Conservation (phyloP, 805 yeast species). For the Nakazawaea siamensis region DNA sequence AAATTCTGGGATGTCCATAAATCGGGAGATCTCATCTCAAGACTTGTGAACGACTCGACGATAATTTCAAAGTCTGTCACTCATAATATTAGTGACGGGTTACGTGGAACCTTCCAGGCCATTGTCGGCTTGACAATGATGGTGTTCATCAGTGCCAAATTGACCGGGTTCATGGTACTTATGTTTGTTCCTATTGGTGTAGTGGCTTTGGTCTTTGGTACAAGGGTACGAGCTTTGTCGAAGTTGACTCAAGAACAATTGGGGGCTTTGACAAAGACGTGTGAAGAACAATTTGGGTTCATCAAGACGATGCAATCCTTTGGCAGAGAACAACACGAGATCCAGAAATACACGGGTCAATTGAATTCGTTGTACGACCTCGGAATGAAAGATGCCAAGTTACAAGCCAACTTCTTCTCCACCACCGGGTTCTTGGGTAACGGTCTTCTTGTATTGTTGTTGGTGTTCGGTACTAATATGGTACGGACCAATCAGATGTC, state of each 20-base stretch:
- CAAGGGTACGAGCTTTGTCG: slow-evolving; percentile 65
- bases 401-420: slow-evolving; percentile 70
- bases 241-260: slow-evolving; percentile 74
- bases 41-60: slow-evolving; percentile 83
- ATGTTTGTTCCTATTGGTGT: slow-evolving; percentile 77
- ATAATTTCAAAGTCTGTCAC: slow-evolving; percentile 82
- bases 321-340: slow-evolving; percentile 76
- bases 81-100: slow-evolving; percentile 87
- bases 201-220: slow-evolving; percentile 79
- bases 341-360: slow-evolving; percentile 64
- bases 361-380: slow-evolving; percentile 57
- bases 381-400: slow-evolving; percentile 73
- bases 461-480: slow-evolving; percentile 76
- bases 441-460: slow-evolving; percentile 63
- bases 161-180: slow-evolving; percentile 74
- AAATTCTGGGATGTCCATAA: slow-evolving; percentile 84
- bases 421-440: slow-evolving; percentile 83
- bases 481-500: slow-evolving; percentile 70
- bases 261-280: slow-evolving; percentile 80
- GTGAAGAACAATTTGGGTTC: slow-evolving; percentile 86
- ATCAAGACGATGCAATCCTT: slow-evolving; percentile 84
- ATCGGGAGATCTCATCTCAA: slow-evolving; percentile 86
- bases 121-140: slow-evolving; percentile 86
- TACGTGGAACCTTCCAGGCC: slow-evolving; percentile 75
- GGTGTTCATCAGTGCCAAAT: slow-evolving; percentile 76